A percentile compares a stretch with the other conserved stretches of the same genome.
Conservation (phyloP, 2,329 filamentous ascomycete genomes). For the Zalaria sp. region DNA sequence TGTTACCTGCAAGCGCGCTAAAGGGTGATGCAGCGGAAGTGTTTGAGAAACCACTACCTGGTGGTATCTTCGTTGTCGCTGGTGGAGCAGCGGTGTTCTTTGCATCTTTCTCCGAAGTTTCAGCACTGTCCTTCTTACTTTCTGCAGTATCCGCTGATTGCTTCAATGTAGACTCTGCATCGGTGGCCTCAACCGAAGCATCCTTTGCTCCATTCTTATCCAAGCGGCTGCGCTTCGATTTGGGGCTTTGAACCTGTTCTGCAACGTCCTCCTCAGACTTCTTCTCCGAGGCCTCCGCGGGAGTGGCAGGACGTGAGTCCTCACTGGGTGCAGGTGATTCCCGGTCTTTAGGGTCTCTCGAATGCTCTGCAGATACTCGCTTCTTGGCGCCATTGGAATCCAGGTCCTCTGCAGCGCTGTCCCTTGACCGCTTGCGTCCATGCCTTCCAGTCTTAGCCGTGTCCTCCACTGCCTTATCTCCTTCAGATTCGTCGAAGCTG, state of each 20-base stretch:
- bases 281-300: constrained; percentile 1
- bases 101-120: constrained; percentile 9
- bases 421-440: constrained; percentile 32
- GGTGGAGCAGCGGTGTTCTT: constrained; percentile 8
- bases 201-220: constrained; percentile 7
- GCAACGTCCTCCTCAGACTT: constrained; percentile 5
- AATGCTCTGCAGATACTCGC: constrained; percentile 18
- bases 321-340: constrained; percentile 4
- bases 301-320: constrained; percentile 13
- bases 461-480: constrained; percentile 19
- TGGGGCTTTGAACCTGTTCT: constrained; percentile 26
- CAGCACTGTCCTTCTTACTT: constrained; percentile 1
- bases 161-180: not conserved
- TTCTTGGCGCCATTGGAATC: constrained; percentile 17
- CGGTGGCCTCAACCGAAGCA: constrained; percentile 12
- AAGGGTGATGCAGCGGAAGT: constrained; percentile 34
- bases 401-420: constrained; percentile 22
- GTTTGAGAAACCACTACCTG: constrained; percentile 29
- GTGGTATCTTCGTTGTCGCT: constrained; percentile 14
- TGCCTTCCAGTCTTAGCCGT: constrained; percentile 22
- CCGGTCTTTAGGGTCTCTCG: constrained; percentile 10
- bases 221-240: constrained; percentile 33
- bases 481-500: constrained; percentile 30
- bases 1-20: constrained; percentile 24
- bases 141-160: no score